Conservation (phyloP, 2,329 filamentous ascomycete species). For the Pseudofabraea citricarpa region DNA sequence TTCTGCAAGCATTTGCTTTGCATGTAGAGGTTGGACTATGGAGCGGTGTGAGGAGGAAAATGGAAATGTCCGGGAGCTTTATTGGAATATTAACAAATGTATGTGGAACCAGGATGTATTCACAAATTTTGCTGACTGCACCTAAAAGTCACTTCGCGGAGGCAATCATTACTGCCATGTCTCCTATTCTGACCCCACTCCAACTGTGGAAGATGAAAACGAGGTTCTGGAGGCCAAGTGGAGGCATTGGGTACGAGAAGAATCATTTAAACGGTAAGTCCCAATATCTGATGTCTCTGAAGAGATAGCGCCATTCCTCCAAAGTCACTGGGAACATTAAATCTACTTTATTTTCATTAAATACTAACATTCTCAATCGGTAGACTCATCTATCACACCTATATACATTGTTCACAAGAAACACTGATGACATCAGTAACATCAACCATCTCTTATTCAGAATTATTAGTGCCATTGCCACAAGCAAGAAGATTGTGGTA, state of each 20-base stretch:
- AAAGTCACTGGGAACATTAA: conserved; percentile 1
- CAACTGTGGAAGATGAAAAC: conserved; percentile 47
- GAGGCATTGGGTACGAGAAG: conserved; percentile 56
- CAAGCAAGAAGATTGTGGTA: conserved; percentile 59
- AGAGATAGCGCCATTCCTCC: not conserved
- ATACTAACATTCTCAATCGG: conserved; percentile 6
- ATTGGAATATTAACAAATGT: not conserved
- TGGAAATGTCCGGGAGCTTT: conserved; percentile 51
- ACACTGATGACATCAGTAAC: conserved; percentile 63
- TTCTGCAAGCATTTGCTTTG: conserved; percentile 43
- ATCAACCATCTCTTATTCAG: conserved; percentile 62
- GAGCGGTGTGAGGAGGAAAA: conserved; percentile 53
- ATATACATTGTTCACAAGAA: conserved; percentile 59
- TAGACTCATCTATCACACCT: conserved; percentile 58
- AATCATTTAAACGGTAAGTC: conserved; percentile 57
- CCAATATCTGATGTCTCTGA: not conserved
- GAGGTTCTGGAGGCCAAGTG: conserved; percentile 57
- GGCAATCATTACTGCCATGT: conserved; percentile 43
- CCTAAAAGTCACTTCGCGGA: conserved; percentile 45
- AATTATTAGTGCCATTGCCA: conserved; percentile 62
- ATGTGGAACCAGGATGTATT: conserved; percentile 21
- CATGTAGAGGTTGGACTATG: conserved; percentile 48
- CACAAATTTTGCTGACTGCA: conserved; percentile 37
- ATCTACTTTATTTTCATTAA: not conserved
- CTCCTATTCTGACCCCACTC: conserved; percentile 33